Percentiles rank a stretch among this genome's conserved stretches.
phyloP scores from a whole-genome alignment of 2,329 filamentous ascomycete genomes.

The Fusarium falciforme region DNA sequence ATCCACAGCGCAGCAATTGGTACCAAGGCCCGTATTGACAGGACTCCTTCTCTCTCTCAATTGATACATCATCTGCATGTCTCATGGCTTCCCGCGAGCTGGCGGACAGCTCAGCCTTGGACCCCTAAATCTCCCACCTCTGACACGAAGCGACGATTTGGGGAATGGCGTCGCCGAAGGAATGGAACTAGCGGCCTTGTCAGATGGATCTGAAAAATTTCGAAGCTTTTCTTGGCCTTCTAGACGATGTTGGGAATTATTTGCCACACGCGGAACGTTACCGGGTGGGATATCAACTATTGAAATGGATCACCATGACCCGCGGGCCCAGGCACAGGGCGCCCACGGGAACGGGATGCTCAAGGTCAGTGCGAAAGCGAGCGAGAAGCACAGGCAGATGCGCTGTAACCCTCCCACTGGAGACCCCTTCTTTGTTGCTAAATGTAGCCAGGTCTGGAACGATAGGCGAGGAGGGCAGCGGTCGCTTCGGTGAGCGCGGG shows the following conservation, averaged over 20 bases:
- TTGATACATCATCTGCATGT: conserved; percentile 8
- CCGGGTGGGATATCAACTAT: conserved; percentile 3
- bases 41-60: background rate
- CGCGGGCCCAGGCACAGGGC: background rate
- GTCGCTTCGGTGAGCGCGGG: conserved; percentile 25
- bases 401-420: conserved; percentile 8
- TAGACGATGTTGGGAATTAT: background rate
- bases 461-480: conserved; percentile 30
- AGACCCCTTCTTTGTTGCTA: background rate
- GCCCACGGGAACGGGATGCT: conserved; percentile 3
- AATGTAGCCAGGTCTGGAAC: conserved; percentile 17
- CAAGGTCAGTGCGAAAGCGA: conserved; percentile 2
- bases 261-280: conserved; percentile 17
- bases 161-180: background rate
- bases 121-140: background rate
- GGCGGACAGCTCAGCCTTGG: background rate
- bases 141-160: background rate
- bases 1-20: background rate
- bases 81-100: background rate
- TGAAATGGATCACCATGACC: background rate
- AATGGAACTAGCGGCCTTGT: conserved; percentile 18
- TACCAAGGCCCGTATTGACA: background rate
- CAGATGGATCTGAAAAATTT: conserved; percentile 3
- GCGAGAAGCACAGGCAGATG: background rate
- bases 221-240: conserved; percentile 15